Base-by-base conservation (phyloP, 2,329 filamentous ascomycete genomes). In the Fusarium nisikadoi region DNA sequence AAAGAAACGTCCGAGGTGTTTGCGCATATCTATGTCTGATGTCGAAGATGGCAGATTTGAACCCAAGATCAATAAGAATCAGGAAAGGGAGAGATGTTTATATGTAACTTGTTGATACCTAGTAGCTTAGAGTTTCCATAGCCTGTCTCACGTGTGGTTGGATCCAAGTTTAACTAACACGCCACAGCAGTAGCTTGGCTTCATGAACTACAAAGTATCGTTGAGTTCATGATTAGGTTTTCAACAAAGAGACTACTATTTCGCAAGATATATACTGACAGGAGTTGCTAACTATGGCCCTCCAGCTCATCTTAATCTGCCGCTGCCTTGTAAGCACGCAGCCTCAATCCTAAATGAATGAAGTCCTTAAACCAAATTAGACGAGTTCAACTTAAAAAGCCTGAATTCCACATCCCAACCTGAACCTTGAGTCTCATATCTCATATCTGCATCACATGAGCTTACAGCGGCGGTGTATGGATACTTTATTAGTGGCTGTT, bases 401-500 rank as follows among this genome's bases (percentile, higher is more conserved):
- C 49, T 38, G 27, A 39, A 39, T 27, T 27, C 14, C 4, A 12
- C 9, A 39, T 39, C 16, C 10, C 10, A 5, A n/a, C 8, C 13
- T 5, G 20, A n/a, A 12, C 35, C 35, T 33, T 19, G 2, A 19
- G 39, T 3, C 17, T 39, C n/a, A 6, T 27, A 19, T 46, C 23
- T 29, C 4, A 2, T 35, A 12, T 35, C 31, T 27, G 14, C 42
- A 36, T 68, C 65, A 68, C 65, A 68, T 62, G 63, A 68, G 42
- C 57, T 41, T 43, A 36, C 23, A 56, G 8, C 16, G 17, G 36
- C 16, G 39, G 50, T 36, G 25, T 42, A 27, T 50, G 55, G 20
- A 45, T 57, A 23, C 36, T 16, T 42, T 53, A 19, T 52, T 47
- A 14, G 63, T 63, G 64, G 64, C 57, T 57, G 57, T 69, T 42